A percentile compares a stretch with the other conserved stretches of the same genome.
These are phyloP conservation scores for Dittrichia graveolens DNA, from an alignment of 129 eudicot genomes.

Conservation along the genomic window DNA sequence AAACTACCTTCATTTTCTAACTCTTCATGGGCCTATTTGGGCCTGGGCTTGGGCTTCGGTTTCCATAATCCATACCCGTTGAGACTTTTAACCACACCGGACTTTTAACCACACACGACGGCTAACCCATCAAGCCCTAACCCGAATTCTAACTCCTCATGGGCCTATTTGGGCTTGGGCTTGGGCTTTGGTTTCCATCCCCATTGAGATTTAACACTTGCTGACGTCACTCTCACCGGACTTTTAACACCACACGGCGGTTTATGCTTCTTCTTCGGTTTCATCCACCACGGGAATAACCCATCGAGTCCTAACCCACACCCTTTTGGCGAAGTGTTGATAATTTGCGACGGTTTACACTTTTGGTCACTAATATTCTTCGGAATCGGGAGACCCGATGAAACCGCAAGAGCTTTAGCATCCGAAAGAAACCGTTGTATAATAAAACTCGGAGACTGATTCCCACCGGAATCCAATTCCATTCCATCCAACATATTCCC, in stretches of 20 bases:
- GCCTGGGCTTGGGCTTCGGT: no score
- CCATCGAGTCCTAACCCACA: constrained; percentile 65
- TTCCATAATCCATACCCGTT: no score
- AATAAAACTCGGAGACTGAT: constrained; percentile 59
- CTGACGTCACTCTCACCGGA: constrained; percentile 50
- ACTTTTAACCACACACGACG: no score
- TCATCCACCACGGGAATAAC: constrained; percentile 56
- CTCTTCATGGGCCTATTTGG: no score
- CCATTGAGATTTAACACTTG: constrained; percentile 46
- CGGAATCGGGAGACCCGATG: constrained; percentile 42
- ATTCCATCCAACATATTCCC: constrained; percentile 20
- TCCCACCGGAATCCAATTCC: constrained; percentile 29
- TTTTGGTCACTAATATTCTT: constrained; percentile 22
- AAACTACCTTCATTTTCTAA: no score
- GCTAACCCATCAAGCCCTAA: no score
- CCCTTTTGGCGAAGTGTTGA: constrained; percentile 44
- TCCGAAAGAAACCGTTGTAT: constrained; percentile 78
- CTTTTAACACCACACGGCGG: constrained; percentile 56
- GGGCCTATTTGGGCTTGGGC: neutral
- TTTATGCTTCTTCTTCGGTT: constrained; percentile 49
- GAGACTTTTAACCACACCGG: no score
- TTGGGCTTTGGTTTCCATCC: constrained; percentile 31
- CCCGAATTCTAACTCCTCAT: neutral
- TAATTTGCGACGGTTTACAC: constrained; percentile 23
- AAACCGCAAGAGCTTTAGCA: constrained; percentile 69